A percentile compares a stretch with the other conserved stretches of the same genome.
These are phyloP conservation scores for Vachellia pachyceras DNA, from an alignment of 306 rosid species.

Conservation along the genomic window DNA sequence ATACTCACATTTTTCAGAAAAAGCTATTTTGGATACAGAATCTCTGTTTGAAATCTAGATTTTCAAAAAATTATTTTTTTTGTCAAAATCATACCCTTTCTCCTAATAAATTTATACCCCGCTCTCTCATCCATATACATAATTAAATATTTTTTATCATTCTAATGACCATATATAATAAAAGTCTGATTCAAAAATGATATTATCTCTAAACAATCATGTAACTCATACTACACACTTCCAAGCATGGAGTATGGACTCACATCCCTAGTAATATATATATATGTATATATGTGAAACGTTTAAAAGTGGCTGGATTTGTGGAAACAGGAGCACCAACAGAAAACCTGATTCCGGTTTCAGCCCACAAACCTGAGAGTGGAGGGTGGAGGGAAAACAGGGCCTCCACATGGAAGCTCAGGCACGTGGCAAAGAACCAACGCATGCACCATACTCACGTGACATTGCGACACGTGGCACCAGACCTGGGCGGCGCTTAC, in stretches of 20 bases:
- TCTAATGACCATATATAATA: neutral
- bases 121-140: no score
- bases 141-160: no score
- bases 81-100: no score
- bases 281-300: no score
- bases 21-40: no score
- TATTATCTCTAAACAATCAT: neutral
- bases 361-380: neutral
- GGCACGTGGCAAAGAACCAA: conserved; percentile 42
- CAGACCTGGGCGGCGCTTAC: conserved; percentile 36
- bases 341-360: neutral
- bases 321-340: neutral
- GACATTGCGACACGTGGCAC: conserved; percentile 45
- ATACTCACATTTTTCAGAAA: no score
- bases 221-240: neutral
- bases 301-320: no score
- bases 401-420: conserved; percentile 35
- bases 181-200: neutral
- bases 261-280: neutral
- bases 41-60: no score
- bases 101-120: no score
- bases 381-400: conserved; percentile 24
- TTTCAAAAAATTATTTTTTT: no score
- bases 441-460: conserved; percentile 41
- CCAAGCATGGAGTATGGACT: neutral